A percentile compares a stretch with the other conserved stretches of the same genome.
phyloP scores from a whole-genome alignment of 352 stramenopile genomes.

The Plasmopara viticola region DNA sequence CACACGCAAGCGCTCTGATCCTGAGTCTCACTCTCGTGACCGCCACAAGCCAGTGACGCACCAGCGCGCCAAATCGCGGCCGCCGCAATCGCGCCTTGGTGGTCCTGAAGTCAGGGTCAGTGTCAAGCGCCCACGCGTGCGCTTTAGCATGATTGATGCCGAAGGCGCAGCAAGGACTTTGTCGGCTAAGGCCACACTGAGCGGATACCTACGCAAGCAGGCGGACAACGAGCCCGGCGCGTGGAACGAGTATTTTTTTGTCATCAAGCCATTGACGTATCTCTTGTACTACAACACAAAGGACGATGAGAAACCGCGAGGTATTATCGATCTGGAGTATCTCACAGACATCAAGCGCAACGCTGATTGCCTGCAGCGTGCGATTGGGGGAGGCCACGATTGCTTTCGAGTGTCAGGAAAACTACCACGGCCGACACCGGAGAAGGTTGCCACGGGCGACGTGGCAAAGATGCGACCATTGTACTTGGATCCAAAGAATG shows the following conservation, averaged over 20 bases:
- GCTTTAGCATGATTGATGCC: slow-evolving; percentile 41
- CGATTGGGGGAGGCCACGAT: slow-evolving; percentile 48
- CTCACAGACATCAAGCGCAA: slow-evolving; percentile 71
- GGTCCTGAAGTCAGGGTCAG: slow-evolving; percentile 11
- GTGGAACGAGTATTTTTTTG: slow-evolving; percentile 82
- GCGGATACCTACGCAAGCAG: slow-evolving; percentile 65
- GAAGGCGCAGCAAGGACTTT: slow-evolving; percentile 41
- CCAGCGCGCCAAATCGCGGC: slow-evolving; percentile 19
- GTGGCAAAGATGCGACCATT: slow-evolving; percentile 52
- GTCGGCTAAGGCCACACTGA: slow-evolving; percentile 42
- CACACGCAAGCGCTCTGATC: slow-evolving; percentile 19
- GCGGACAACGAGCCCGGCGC: slow-evolving; percentile 69
- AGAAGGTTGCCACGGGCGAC: slow-evolving; percentile 32
- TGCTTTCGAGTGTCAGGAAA: slow-evolving; percentile 72
- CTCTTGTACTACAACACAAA: slow-evolving; percentile 81
- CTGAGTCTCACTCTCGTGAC: slow-evolving; percentile 13
- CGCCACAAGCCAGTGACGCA: slow-evolving; percentile 9
- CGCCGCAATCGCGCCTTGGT: slow-evolving; percentile 9
- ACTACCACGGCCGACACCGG: slow-evolving; percentile 29
- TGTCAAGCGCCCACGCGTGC: slow-evolving; percentile 44
- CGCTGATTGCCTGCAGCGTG: slow-evolving; percentile 66
- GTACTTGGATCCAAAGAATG: slow-evolving; percentile 54
- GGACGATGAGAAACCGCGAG: slow-evolving; percentile 54
- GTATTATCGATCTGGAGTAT: slow-evolving; percentile 78
- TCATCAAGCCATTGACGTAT: slow-evolving; percentile 63